Conservation (phyloP, 768 basidiomycete species). For the Amylocystis lapponica region DNA sequence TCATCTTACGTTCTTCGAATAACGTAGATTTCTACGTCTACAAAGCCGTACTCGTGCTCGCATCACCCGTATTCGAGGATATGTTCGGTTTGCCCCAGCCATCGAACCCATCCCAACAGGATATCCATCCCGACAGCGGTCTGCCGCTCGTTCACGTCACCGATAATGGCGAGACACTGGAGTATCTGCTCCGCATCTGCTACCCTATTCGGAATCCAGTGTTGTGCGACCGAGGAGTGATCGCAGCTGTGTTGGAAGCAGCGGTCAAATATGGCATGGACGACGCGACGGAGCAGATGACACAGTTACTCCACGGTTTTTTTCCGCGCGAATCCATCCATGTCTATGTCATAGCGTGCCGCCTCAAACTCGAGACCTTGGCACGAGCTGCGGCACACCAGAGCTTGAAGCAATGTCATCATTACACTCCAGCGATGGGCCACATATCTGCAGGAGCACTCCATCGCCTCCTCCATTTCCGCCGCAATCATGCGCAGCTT, state of each 20-base stretch:
- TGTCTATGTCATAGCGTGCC: background rate
- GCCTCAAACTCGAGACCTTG: background rate
- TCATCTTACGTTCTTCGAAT: slow-evolving; percentile 52
- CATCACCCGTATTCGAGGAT: slow-evolving; percentile 54
- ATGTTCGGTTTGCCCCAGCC: slow-evolving; percentile 46
- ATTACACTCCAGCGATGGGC: too few relatives aligned
- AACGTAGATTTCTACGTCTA: slow-evolving; percentile 43
- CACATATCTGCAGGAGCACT: too few relatives aligned
- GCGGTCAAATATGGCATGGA: slow-evolving; percentile 17
- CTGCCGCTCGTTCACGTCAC: slow-evolving; percentile 8
- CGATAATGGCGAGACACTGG: slow-evolving; percentile 11
- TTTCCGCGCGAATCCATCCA: background rate
- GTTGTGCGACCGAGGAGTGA: background rate
- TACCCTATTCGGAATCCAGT: slow-evolving; percentile 9
- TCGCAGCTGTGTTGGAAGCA: slow-evolving; percentile 6
- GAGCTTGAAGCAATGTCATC: too few relatives aligned
- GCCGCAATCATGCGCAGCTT: too few relatives aligned
- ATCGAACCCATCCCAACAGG: slow-evolving; percentile 14
- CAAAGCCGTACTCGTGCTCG: slow-evolving; percentile 48
- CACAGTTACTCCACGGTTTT: background rate
- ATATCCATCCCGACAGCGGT: background rate
- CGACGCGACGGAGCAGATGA: background rate
- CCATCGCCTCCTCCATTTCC: too few relatives aligned
- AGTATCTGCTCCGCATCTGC: slow-evolving; percentile 13
- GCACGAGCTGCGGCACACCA: too few relatives aligned